Evolutionary conservation across 2,329 filamentous ascomycete genomes (phyloP).

Genomic region (Lachnellula hyalina): DNA sequence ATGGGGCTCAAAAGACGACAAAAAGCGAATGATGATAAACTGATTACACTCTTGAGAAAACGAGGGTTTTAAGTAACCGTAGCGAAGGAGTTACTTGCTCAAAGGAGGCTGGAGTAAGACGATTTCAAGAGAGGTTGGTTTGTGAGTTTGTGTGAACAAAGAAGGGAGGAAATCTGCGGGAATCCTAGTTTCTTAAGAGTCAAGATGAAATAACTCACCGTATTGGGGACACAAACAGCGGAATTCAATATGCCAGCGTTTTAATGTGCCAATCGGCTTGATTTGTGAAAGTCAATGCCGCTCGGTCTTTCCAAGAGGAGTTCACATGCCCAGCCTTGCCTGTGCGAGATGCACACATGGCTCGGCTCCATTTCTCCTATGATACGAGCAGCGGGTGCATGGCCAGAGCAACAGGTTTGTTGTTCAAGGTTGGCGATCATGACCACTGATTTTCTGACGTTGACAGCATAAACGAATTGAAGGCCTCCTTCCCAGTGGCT

Average conservation of each 20-base stretch:
- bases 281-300: too few relatives aligned
- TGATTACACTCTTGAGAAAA: constrained; percentile 7
- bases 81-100: constrained; percentile 40
- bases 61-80: constrained; percentile 35
- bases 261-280: too few relatives aligned
- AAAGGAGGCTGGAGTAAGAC: constrained; percentile 17
- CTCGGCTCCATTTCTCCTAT: neutral
- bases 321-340: neutral
- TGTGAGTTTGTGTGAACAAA: constrained; percentile 18
- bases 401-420: neutral
- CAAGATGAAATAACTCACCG: constrained; percentile 1
- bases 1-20: constrained; percentile 5
- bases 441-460: constrained; percentile 4
- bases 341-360: constrained; percentile 1
- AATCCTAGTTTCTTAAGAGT: constrained; percentile 19
- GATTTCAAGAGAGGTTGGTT: constrained; percentile 22
- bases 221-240: too few relatives aligned
- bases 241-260: too few relatives aligned
- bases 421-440: constrained; percentile 4
- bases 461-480: constrained; percentile 1
- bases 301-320: too few relatives aligned
- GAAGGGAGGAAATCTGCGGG: constrained; percentile 14
- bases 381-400: neutral
- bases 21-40: constrained; percentile 5
- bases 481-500: constrained; percentile 7